These are phyloP conservation scores for Ophiocordyceps sinensis DNA, from an alignment of 2,329 filamentous ascomycete species.

Conservation along the genomic window DNA sequence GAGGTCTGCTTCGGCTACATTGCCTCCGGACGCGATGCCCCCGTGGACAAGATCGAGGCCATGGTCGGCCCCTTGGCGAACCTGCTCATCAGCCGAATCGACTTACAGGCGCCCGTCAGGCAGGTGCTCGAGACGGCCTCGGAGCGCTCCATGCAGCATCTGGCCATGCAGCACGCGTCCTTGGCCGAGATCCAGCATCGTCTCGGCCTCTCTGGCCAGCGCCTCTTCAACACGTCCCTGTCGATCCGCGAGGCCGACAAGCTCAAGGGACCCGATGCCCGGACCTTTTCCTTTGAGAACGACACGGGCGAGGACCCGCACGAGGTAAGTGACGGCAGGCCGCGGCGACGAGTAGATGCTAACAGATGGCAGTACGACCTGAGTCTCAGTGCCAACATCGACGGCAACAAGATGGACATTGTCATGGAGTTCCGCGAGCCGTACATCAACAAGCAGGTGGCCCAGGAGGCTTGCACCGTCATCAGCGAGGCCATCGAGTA, in stretches of 20 bases:
- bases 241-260: constrained; percentile 13
- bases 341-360: neutral
- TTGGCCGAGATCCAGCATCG: constrained; percentile 28
- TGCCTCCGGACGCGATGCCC: constrained; percentile 35
- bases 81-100: constrained; percentile 35
- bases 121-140: constrained; percentile 28
- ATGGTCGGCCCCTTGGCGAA: constrained; percentile 39
- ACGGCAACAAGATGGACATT: constrained; percentile 1
- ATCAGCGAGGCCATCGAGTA: constrained; percentile 1
- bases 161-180: constrained; percentile 34
- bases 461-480: neutral
- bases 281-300: constrained; percentile 1
- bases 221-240: constrained; percentile 17
- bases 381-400: constrained; percentile 1
- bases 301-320: constrained; percentile 7
- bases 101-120: constrained; percentile 11
- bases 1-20: constrained; percentile 41
- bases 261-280: neutral
- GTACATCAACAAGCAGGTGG: neutral
- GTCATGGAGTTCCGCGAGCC: constrained; percentile 2
- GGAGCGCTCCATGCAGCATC: constrained; percentile 27
- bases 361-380: constrained; percentile 1
- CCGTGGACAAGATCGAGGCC: constrained; percentile 29
- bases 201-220: constrained; percentile 8
- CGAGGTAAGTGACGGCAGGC: neutral